A percentile compares a stretch with the other conserved stretches of the same genome.
These are phyloP conservation scores for Penicillium griseofulvum DNA, from an alignment of 2,329 filamentous ascomycete species.

Conservation along the genomic window DNA sequence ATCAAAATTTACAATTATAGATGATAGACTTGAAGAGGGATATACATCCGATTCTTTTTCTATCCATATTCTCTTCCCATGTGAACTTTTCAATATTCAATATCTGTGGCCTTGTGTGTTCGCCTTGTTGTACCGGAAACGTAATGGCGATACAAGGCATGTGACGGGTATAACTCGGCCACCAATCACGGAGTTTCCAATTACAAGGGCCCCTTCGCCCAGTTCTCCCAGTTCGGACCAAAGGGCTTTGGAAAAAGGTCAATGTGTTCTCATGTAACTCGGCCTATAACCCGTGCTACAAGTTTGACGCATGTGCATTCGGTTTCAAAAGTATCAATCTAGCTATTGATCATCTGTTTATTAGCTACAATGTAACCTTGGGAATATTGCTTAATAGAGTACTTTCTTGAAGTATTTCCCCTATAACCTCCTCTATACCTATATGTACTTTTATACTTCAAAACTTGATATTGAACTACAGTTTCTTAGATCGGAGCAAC, in stretches of 20 bases:
- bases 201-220: conserved; percentile 13
- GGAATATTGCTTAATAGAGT: neutral
- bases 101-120: neutral
- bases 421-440: neutral
- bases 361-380: neutral
- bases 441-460: neutral
- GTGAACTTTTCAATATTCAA: neutral
- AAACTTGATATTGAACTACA: too few relatives aligned
- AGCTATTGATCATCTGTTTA: neutral
- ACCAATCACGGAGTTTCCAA: conserved; percentile 24
- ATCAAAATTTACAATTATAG: neutral
- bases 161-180: conserved; percentile 20
- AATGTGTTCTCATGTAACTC: conserved; percentile 7
- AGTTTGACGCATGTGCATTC: conserved; percentile 10
- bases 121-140: neutral
- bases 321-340: neutral
- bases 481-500: neutral
- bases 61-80: neutral
- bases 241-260: conserved; percentile 2
- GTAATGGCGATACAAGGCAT: conserved; percentile 27
- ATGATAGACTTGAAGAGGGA: neutral
- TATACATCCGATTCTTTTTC: neutral
- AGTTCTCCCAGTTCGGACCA: conserved; percentile 15
- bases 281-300: conserved; percentile 14
- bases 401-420: neutral